Conservation (phyloP, 257 asterid species). For the Gentiana straminea region DNA sequence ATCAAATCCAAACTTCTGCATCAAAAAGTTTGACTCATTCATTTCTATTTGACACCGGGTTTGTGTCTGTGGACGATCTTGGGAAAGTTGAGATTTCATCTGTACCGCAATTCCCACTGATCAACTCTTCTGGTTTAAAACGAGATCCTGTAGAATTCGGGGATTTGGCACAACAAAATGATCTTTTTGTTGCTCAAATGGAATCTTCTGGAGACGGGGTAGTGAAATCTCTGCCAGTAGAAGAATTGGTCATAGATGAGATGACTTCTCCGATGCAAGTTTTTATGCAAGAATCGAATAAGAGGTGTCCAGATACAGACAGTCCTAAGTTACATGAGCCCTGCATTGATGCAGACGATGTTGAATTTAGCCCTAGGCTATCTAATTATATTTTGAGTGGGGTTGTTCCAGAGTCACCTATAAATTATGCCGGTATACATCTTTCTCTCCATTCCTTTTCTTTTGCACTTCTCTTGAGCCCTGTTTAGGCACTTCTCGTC, state of each 20-base stretch:
- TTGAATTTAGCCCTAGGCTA: constrained; percentile 81
- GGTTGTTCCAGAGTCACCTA: constrained; percentile 89
- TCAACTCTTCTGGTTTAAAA: constrained; percentile 10
- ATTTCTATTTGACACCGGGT: constrained; percentile 50
- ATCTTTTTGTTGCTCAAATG: constrained; percentile 18
- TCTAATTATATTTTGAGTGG: constrained; percentile 62
- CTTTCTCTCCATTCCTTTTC: neutral
- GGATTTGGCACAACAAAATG: constrained; percentile 20
- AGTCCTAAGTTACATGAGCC: constrained; percentile 29
- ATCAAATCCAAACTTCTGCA: constrained; percentile 13
- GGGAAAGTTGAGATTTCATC: constrained; percentile 55
- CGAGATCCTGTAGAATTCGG: constrained; percentile 16
- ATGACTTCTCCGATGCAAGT: constrained; percentile 20
- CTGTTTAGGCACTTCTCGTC: too few relatives aligned
- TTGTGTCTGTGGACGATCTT: constrained; percentile 48
- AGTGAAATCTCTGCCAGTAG: constrained; percentile 21
- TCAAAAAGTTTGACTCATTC: constrained; percentile 26
- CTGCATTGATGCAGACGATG: constrained; percentile 25
- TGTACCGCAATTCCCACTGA: constrained; percentile 36
- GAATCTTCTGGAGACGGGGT: constrained; percentile 21
- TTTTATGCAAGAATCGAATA: constrained; percentile 25
- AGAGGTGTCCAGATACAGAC: constrained; percentile 17
- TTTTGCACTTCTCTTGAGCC: too few relatives aligned
- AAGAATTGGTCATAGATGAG: constrained; percentile 16
- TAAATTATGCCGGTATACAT: constrained; percentile 30